Evolutionary conservation across 2,329 filamentous ascomycete genomes (phyloP).

Genomic region (Alternaria sp.): DNA sequence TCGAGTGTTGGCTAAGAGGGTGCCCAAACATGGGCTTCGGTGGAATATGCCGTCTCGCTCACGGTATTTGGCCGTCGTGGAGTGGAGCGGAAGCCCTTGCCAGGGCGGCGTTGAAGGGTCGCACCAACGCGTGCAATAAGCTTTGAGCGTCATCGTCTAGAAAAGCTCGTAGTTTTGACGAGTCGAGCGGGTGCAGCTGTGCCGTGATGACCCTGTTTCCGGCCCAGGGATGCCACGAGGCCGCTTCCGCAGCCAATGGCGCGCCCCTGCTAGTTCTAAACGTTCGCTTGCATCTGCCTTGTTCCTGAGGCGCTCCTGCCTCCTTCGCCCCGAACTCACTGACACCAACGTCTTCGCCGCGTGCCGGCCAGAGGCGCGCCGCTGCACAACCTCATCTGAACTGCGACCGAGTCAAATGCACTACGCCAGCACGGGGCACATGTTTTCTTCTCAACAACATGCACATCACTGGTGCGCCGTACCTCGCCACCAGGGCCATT

Average conservation of each 20-base stretch:
- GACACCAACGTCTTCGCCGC: conserved; percentile 5
- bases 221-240: conserved; percentile 21
- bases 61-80: neutral
- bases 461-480: neutral
- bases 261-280: conserved; percentile 8
- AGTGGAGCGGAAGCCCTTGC: neutral
- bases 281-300: conserved; percentile 21
- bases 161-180: conserved; percentile 13
- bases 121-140: conserved; percentile 6
- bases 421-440: neutral
- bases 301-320: conserved; percentile 17
- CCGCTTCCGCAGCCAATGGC: conserved; percentile 17
- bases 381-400: neutral
- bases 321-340: neutral
- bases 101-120: neutral
- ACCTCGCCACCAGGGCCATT: conserved; percentile 1
- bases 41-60: neutral
- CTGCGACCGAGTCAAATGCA: neutral
- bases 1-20: neutral
- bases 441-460: conserved; percentile 7
- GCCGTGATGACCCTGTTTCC: conserved; percentile 12
- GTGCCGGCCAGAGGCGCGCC: neutral
- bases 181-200: conserved; percentile 4
- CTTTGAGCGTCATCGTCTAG: conserved; percentile 15
- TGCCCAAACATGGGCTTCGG: neutral